Percentiles rank a stretch among this genome's conserved stretches.
Conservation (phyloP, 768 basidiomycete species). For the Tylopilus vinaceipallidus region DNA sequence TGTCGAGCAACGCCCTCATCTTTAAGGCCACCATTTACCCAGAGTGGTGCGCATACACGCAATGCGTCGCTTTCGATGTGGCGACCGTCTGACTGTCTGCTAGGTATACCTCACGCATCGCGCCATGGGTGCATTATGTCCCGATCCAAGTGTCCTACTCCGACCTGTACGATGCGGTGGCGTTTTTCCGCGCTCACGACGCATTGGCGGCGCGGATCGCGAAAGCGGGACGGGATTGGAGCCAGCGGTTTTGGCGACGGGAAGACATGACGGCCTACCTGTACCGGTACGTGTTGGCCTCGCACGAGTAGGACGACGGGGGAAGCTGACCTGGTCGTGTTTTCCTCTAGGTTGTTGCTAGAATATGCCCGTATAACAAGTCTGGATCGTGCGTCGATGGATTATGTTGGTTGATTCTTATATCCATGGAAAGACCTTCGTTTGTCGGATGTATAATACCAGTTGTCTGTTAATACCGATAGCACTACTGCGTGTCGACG, state of each 20-base stretch:
- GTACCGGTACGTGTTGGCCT: conserved; percentile 57
- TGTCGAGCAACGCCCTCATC: conserved; percentile 59
- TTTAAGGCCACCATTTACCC: conserved; percentile 74
- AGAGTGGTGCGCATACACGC: conserved; percentile 50
- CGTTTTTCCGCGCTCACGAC: conserved; percentile 75
- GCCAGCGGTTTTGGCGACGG: conserved; percentile 52
- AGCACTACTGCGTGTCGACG: no score
- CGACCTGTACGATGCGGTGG: conserved; percentile 66
- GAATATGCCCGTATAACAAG: conserved; percentile 56
- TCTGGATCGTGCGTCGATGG: conserved; percentile 43
- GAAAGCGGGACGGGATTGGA: conserved; percentile 54
- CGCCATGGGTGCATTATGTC: conserved; percentile 74
- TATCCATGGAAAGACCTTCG: no score
- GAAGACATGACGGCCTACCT: conserved; percentile 61
- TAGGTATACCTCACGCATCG: conserved; percentile 56
- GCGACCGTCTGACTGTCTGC: background rate
- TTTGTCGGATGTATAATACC: no score
- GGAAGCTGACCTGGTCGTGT: no score
- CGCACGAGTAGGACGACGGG: no score
- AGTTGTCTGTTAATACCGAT: no score
- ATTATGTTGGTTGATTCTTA: conserved; percentile 23
- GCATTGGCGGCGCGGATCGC: conserved; percentile 57
- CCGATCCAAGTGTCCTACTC: conserved; percentile 64
- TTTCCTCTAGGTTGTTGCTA: conserved; percentile 43
- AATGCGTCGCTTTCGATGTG: no score